Evolutionary conservation across 2,329 filamentous ascomycete species (phyloP).

Genomic region (Fusarium ramigenum): DNA sequence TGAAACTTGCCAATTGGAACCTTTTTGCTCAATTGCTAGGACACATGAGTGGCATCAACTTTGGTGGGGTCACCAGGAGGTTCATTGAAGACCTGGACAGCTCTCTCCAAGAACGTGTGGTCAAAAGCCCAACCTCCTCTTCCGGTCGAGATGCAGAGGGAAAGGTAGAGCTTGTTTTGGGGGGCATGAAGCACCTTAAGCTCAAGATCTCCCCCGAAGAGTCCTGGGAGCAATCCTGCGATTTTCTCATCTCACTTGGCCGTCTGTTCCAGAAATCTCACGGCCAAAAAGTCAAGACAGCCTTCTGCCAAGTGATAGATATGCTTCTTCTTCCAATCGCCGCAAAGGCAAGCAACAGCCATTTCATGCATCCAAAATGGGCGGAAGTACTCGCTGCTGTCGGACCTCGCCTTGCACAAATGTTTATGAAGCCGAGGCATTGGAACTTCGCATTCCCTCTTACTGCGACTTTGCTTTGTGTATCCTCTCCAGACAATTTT

Average conservation of each 20-base stretch:
- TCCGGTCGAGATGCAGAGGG: constrained; percentile 76
- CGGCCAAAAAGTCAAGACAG: constrained; percentile 89
- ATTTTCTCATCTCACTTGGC: constrained; percentile 84
- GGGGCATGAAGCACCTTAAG: constrained; percentile 89
- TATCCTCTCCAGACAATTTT: constrained; percentile 86
- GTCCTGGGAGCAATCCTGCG: constrained; percentile 86
- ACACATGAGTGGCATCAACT: constrained; percentile 95
- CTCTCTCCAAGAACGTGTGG: constrained; percentile 77
- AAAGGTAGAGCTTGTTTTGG: constrained; percentile 85
- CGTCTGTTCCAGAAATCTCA: constrained; percentile 86
- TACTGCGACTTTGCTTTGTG: constrained; percentile 86
- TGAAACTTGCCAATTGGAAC: constrained; percentile 95
- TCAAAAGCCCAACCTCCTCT: constrained; percentile 69
- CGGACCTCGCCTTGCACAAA: constrained; percentile 79
- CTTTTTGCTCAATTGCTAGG: constrained; percentile 92
- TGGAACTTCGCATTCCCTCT: constrained; percentile 91
- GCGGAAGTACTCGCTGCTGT: constrained; percentile 83
- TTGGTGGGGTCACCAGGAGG: constrained; percentile 81
- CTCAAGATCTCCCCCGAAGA: constrained; percentile 78
- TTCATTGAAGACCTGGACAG: constrained; percentile 84
- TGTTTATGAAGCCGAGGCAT: constrained; percentile 91
- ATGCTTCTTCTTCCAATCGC: constrained; percentile 88
- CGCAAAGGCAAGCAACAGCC: constrained; percentile 76
- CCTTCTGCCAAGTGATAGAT: constrained; percentile 92
- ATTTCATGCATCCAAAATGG: constrained; percentile 87